Base-by-base conservation (phyloP, 1,284 basidiomycete species). In the Leccinum griseonigrum region DNA sequence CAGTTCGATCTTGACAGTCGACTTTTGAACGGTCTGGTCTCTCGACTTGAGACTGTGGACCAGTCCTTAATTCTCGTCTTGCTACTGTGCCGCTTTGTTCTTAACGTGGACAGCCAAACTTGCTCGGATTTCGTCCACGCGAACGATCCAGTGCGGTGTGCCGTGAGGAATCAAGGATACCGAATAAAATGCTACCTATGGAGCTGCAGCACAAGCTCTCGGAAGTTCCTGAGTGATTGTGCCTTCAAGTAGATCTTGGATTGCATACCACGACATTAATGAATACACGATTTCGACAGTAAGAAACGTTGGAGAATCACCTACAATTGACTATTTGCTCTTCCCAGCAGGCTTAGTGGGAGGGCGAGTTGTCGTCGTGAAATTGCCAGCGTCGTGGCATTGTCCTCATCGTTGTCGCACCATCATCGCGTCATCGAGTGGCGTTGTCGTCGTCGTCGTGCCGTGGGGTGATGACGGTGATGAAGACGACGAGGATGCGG, bases 21-120 rank as follows among this genome's bases (percentile, higher is more conserved):
- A 82, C 73, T 99, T 97, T 75, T 98, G 94, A 56, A 95, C 86
- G 40, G 77, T 85, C 80, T 97, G 93, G 66, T 99, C 97, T 76
- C 94, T 87, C 50, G 85, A 78, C 72, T 91, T 91, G 71, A 98
- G 83, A 60, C 85, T 92, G 31, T 94, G 88, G 32, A 90, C 83
- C 61, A 98, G 85, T 34, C 91, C 91, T 70, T 94, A 90, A 63
- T 96, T 86, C 74, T 98, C 94, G 64, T 97, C 95, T 63, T 88
- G 90, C 36, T 97, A 83, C 67, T 93, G 89, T 3, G 85, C 79
- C 9, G 95, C 87, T 75, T 93, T 92, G 54, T 29, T 29, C 29
- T 29, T 29, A 29, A 29, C 83, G 69, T 98, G 97, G 76, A 93
- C 83, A 0, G 92, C 88, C 1, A 91, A 85, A 26, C 83, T 87